Evolutionary conservation across 495 filamentous ascomycete species (phyloP), one percentile per base, ranked within the genome.

Genomic region (Friedmanniomyces simplex): DNA sequence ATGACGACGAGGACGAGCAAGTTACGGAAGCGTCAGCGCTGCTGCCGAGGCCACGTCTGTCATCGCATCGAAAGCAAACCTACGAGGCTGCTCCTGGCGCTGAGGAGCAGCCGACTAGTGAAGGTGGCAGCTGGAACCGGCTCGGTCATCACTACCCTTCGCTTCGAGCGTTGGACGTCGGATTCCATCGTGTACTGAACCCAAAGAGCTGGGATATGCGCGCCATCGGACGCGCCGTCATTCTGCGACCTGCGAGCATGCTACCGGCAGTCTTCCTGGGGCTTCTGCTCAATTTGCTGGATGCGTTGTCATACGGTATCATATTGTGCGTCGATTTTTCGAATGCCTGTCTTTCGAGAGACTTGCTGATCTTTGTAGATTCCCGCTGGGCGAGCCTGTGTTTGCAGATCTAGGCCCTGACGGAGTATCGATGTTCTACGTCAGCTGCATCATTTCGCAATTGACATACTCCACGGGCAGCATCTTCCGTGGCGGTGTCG

Each of bases 351-450:
- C 28, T 32, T 10, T 10, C 10, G 10, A 32, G 28, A 10, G 4
- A 32, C 10, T 43, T 20, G 39, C 39, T 43, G 39, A 43, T 20
- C 5, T 20, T 16, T 43, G 3, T 13, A 43, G 39, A 16, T 98
- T 98, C 60, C 93, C 93, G 5, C 76, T 97, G 24, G 88, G 89
- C 20, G 83, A 86, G 63, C 80, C 85, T 0, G 79, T 95, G 18
- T 98, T 98, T 66, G 76, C 83, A 26, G 75, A 82, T 49, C 79
- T 96, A 24, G 93, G 90, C 3, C 80, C 90, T 3, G 91, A 95
- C 51, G 93, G 93, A 14, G 95, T 98, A 56, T 95, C 94, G 0
- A 97, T 98, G 75, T 98, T 96, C 73, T 98, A 96, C 67, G 86
- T 98, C 60, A 96, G 91, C 74, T 94, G 88, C 56, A 96, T 98